Evolutionary conservation across 768 basidiomycete species (phyloP), one percentile per base, ranked within the genome.

Genomic region (Porphyrellus cyaneotinctus): DNA sequence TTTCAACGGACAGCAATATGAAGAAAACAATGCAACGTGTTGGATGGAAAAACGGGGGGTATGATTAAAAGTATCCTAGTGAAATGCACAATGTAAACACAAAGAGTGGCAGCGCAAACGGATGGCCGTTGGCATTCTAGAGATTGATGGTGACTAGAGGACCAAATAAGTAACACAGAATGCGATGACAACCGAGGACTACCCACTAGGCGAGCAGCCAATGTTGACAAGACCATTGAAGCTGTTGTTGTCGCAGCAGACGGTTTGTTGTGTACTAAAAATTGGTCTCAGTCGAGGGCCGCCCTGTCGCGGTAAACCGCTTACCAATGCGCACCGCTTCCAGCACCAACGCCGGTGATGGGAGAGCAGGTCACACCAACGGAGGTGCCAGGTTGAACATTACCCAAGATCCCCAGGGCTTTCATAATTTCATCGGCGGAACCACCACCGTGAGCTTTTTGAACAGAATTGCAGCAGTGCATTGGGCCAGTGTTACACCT

Each of bases 161-260:
- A 12, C 6, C 0, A 3, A 12, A 31, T 63, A 1, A 66, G 38
- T 26, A 44, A 60, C 10, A 35, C 13, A 1, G 0, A 2, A 18
- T n/a, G 20, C 1, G 12, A 43, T 15, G 2, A 26, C 0, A 28
- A 1, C 18, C 1, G 0, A 33, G 4, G 15, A 2, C 5, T 33
- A 69, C 57, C 61, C 64, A 65, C 78, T 66, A 13, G 72, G 70
- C 13, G 60, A 56, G 58, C 78, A 79, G n/a, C 64, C 74, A 47
- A 76, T 52, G 43, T 62, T 65, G 52, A 79, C 49, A 12, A 78
- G 15, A 3, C 76, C 75, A 14, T 52, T 51, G 59, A 64, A 72
- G 1, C 49, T 35, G 51, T 73, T 69, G 53, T 70, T 51, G 0
- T 59, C 31, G 54, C 78, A 79, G 58, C 78, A 79, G 1, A 76